A percentile compares a stretch with the other conserved stretches of the same genome.
Evolutionary conservation across 2,329 filamentous ascomycete species (phyloP).

Genomic region (Botrytis cinerea): DNA sequence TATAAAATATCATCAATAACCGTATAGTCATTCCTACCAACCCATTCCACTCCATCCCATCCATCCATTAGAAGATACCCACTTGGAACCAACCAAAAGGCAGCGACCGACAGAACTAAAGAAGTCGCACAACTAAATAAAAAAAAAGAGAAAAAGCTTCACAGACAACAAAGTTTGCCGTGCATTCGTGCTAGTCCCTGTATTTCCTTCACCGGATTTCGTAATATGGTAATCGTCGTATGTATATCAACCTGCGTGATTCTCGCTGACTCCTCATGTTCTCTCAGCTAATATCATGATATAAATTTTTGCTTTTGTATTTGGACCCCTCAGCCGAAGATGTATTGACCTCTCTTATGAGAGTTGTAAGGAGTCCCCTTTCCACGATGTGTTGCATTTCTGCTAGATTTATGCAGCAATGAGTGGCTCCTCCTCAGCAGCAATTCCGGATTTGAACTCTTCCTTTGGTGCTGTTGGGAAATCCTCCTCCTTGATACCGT

Average conservation of each 20-base stretch:
- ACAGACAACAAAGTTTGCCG: background rate
- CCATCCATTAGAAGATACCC: slow-evolving; percentile 6
- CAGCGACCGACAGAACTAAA: slow-evolving; percentile 5
- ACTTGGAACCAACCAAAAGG: slow-evolving; percentile 6
- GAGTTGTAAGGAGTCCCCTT: background rate
- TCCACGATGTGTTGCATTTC: background rate
- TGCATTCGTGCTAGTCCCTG: background rate
- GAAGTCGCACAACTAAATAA: background rate
- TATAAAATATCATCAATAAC: slow-evolving; percentile 12
- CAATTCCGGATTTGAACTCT: slow-evolving; percentile 36
- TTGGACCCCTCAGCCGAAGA: background rate
- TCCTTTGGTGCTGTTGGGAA: slow-evolving; percentile 41
- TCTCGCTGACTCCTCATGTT: slow-evolving; percentile 5
- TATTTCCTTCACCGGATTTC: slow-evolving; percentile 9
- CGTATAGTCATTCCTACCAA: slow-evolving; percentile 7
- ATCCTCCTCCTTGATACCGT: slow-evolving; percentile 35
- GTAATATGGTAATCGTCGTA: slow-evolving; percentile 7
- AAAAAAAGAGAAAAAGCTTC: slow-evolving; percentile 19
- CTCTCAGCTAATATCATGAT: background rate
- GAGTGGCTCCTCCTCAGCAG: slow-evolving; percentile 35
- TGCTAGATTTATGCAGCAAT: slow-evolving; percentile 33
- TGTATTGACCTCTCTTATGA: slow-evolving; percentile 16
- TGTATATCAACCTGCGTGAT: background rate
- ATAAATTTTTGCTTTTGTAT: slow-evolving; percentile 2
- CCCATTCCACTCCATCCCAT: background rate